Percentiles rank a stretch among this genome's conserved stretches.
Conservation (phyloP, 2,329 filamentous ascomycete genomes). For the Aspergillus thermomutatus region DNA sequence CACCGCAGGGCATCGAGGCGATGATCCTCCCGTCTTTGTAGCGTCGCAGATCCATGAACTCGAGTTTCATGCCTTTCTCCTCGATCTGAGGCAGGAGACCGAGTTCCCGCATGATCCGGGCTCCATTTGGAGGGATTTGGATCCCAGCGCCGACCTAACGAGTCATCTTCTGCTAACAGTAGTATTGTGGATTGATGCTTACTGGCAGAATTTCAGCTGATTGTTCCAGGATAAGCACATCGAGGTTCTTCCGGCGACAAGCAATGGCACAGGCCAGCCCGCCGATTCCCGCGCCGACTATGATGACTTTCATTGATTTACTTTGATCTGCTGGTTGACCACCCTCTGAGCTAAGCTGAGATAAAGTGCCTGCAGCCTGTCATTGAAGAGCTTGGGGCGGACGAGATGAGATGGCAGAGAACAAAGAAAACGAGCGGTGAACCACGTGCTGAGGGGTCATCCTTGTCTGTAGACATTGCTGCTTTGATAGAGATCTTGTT, state of each 20-base stretch:
- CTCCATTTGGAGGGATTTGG: constrained; percentile 27
- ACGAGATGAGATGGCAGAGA: too few species aligned
- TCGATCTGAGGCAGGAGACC: constrained; percentile 13
- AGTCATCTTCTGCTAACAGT: too few species aligned
- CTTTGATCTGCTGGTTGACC: neutral
- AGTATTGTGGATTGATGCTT: neutral
- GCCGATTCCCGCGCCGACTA: constrained; percentile 20
- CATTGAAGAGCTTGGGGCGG: neutral
- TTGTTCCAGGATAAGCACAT: constrained; percentile 22
- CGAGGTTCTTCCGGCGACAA: constrained; percentile 16
- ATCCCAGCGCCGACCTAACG: constrained; percentile 24
- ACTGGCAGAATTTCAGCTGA: constrained; percentile 9
- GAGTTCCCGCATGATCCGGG: constrained; percentile 15
- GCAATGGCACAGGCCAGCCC: constrained; percentile 24
- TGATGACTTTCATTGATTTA: constrained; percentile 11
- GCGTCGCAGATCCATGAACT: constrained; percentile 16
- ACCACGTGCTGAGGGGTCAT: neutral
- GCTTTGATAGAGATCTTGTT: too few species aligned
- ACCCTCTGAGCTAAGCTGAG: neutral
- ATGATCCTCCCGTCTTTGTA: constrained; percentile 19
- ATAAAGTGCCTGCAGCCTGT: too few species aligned
- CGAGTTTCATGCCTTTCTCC: constrained; percentile 4
- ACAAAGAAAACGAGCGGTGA: neutral
- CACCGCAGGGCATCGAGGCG: constrained; percentile 18
- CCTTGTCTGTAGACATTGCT: too few species aligned